These are phyloP conservation scores for Rostrohypoxylon terebratum DNA, from an alignment of 495 filamentous ascomycete genomes.

Conservation along the genomic window DNA sequence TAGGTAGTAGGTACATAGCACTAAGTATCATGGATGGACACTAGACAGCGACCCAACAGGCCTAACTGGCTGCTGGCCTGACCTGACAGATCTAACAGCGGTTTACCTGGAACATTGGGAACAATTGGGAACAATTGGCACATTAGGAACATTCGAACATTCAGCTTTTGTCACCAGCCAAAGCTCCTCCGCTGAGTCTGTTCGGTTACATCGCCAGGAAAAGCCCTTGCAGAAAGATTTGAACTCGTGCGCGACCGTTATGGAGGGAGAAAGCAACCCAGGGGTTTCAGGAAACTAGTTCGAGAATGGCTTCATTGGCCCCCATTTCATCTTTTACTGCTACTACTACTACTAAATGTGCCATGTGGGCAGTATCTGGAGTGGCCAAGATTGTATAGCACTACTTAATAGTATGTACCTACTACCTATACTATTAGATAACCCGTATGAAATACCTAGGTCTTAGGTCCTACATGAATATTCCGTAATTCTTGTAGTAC, in stretches of 20 bases:
- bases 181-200: background rate
- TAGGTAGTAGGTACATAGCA: too few species aligned
- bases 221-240: slow-evolving; percentile 15
- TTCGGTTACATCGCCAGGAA: slow-evolving; percentile 21
- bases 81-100: background rate
- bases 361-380: slow-evolving; percentile 15
- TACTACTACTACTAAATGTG: too few species aligned
- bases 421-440: background rate
- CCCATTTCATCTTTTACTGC: slow-evolving; percentile 11
- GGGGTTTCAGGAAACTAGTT: slow-evolving; percentile 32
- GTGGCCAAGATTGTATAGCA: slow-evolving; percentile 5
- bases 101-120: background rate
- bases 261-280: slow-evolving; percentile 37
- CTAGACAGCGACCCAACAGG: too few species aligned
- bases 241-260: slow-evolving; percentile 13
- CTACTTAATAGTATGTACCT: background rate
- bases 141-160: too few species aligned
- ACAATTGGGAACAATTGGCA: too few species aligned
- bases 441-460: slow-evolving; percentile 17
- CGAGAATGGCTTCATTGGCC: slow-evolving; percentile 32
- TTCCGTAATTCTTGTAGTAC: slow-evolving; percentile 18
- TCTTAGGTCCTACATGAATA: slow-evolving; percentile 12
- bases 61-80: too few species aligned
- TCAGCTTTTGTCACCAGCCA: slow-evolving; percentile 13
- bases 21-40: too few species aligned